Evolutionary conservation across 352 stramenopile genomes (phyloP), one percentile per base, ranked within the genome.

Genomic region (Globisporangium recalcitrans): DNA sequence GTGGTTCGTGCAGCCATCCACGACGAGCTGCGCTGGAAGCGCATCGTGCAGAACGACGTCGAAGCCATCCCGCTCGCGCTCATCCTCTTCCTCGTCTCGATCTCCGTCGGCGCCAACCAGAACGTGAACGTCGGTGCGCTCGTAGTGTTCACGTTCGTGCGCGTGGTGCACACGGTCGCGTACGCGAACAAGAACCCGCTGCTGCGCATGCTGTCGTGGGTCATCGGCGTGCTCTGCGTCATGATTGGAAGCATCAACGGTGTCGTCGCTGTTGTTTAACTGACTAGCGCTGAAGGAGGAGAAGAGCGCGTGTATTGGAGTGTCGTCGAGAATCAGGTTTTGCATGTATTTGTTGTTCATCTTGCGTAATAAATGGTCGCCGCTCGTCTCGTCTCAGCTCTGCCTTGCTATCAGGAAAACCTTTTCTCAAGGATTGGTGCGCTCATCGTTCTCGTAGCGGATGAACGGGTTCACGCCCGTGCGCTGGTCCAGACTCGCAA

Each of bases 381-480:
- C 32, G 2, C 13, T 38, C 32, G 9, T 11, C 32, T 38, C 32
- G 13, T 38, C 32, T 14, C 9, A 38, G 32, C 32, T 38, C 31
- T 34, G 31, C n/a, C 31, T 38, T 38, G 32, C 32, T 38, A 13
- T 14, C 9, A 38, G 5, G 32, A 11, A 38, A 10, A 38, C 2
- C 27, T 31, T 31, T 31, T 14, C 32, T 38, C 32, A 38, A 38
- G 32, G 32, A 9, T 14, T 38, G 8, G 32, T n/a, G 46, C 21
- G 46, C 21, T 52, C 27, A 3, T 52, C 46, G 7, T 52, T 26
- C 24, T 19, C 21, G 4, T 52, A 26, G 46, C 8, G 90, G 24
- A 80, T 97, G 10, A 64, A 78, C 27, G 71, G 71, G 52, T 74
- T 78, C 26, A 78, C 69, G 26, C 53, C 65, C 2, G 58, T 38